Percentiles rank a stretch among this genome's conserved stretches.
These are phyloP conservation scores for Trypanosoma platydactyli DNA, from an alignment of 208 protist genomes.

Conservation along the genomic window DNA sequence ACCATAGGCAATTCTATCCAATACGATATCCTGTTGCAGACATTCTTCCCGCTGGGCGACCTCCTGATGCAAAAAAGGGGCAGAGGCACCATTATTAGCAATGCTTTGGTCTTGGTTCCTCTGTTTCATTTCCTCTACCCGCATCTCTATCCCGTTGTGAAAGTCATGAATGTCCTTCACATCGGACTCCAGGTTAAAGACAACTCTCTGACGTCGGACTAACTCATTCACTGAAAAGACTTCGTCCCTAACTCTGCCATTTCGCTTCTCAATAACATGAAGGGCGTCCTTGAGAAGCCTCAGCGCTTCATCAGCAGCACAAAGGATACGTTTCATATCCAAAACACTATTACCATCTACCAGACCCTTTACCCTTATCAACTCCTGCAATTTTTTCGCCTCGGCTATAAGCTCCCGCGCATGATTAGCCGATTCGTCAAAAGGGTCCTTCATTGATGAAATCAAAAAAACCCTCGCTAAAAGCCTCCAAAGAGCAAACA, in stretches of 20 bases:
- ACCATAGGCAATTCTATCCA: slow-evolving; percentile 74
- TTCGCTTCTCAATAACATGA: slow-evolving; percentile 58
- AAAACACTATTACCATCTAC: slow-evolving; percentile 36
- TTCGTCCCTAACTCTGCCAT: slow-evolving; percentile 65
- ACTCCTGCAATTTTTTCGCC: slow-evolving; percentile 53
- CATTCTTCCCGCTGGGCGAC: slow-evolving; percentile 59
- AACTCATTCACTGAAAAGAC: slow-evolving; percentile 85
- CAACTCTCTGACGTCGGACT: slow-evolving; percentile 68
- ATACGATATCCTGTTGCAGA: slow-evolving; percentile 67
- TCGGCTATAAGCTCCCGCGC: slow-evolving; percentile 48
- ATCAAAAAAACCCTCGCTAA: slow-evolving; percentile 1
- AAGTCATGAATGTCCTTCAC: slow-evolving; percentile 41
- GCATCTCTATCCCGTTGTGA: slow-evolving; percentile 27
- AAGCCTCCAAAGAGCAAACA: background rate
- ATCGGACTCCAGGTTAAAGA: slow-evolving; percentile 58
- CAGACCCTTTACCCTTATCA: slow-evolving; percentile 53
- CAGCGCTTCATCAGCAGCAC: slow-evolving; percentile 55
- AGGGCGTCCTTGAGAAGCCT: slow-evolving; percentile 56
- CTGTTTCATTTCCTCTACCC: slow-evolving; percentile 11
- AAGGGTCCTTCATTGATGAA: slow-evolving; percentile 48
- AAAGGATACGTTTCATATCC: slow-evolving; percentile 42
- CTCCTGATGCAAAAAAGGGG: slow-evolving; percentile 64
- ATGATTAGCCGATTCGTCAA: slow-evolving; percentile 73
- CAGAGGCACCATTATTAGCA: slow-evolving; percentile 5
- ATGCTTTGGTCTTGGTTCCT: background rate